phyloP scores from a whole-genome alignment of 331 rosid species.

The Telfairia occidentalis region DNA sequence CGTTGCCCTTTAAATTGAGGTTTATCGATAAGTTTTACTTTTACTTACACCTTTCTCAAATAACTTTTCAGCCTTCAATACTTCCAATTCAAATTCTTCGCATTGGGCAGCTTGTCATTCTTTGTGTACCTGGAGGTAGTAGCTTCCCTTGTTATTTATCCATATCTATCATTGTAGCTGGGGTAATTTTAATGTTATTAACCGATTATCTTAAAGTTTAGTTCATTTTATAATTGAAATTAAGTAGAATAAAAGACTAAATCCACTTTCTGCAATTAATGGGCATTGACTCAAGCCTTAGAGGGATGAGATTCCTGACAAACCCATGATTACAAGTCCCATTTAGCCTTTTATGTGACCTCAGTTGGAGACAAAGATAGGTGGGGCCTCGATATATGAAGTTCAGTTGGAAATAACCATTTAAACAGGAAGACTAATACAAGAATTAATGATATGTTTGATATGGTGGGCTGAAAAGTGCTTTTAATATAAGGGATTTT shows the following conservation, averaged over 20 bases:
- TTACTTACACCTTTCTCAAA: not conserved
- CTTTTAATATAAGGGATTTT: not conserved
- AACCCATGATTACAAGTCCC: not conserved
- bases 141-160: constrained; percentile 13
- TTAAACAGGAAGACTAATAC: not conserved
- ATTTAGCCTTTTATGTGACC: not conserved
- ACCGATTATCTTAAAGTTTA: not conserved
- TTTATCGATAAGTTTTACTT: not conserved
- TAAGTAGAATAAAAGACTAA: not conserved
- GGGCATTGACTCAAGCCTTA: not conserved
- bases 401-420: not conserved
- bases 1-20: not conserved
- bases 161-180: not conserved
- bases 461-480: no score
- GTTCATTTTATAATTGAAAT: not conserved
- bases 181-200: not conserved
- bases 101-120: constrained; percentile 72
- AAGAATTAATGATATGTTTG: not conserved
- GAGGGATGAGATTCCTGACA: not conserved
- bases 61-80: constrained; percentile 70
- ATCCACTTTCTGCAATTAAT: not conserved
- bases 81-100: constrained; percentile 87
- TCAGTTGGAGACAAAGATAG: constrained; percentile 1
- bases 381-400: not conserved
- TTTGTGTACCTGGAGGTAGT: constrained; percentile 83